Conservation (phyloP, 441 rosid species). For the Erodium texanum region DNA sequence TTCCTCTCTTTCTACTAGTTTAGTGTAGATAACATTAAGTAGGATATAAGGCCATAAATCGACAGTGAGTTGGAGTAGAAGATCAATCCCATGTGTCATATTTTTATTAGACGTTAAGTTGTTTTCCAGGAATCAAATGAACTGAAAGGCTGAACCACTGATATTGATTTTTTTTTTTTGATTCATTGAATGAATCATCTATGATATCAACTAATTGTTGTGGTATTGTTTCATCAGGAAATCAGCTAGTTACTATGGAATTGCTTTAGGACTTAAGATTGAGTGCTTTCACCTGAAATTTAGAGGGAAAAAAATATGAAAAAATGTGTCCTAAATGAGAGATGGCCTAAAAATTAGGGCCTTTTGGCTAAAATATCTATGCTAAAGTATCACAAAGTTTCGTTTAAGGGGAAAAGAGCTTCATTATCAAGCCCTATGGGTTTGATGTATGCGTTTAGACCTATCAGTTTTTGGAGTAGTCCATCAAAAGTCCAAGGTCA, state of each 20-base stretch:
- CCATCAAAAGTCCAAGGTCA: not conserved
- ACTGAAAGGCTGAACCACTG: constrained; percentile 2
- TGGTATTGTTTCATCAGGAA: not conserved
- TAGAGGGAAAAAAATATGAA: not conserved
- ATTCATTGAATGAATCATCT: not conserved
- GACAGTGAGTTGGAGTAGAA: constrained; percentile 1
- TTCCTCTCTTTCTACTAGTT: not conserved
- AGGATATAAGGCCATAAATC: not conserved
- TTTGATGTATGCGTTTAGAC: not conserved
- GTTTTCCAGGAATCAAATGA: not conserved
- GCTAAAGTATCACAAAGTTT: not conserved
- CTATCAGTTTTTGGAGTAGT: constrained; percentile 1
- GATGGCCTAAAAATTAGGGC: not conserved
- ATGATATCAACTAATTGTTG: not conserved
- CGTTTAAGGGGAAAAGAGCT: not conserved
- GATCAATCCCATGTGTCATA: not conserved
- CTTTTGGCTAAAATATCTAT: not conserved
- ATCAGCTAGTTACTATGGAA: not conserved
- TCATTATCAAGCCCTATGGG: not conserved
- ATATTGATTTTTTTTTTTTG: not conserved
- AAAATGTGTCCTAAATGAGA: not conserved
- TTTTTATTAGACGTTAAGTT: constrained; percentile 1
- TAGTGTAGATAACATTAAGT: not conserved
- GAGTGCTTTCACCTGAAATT: constrained; percentile 1
- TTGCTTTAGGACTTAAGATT: not conserved